phyloP scores from a whole-genome alignment of 441 rosid genomes.

The Adansonia gregorii region DNA sequence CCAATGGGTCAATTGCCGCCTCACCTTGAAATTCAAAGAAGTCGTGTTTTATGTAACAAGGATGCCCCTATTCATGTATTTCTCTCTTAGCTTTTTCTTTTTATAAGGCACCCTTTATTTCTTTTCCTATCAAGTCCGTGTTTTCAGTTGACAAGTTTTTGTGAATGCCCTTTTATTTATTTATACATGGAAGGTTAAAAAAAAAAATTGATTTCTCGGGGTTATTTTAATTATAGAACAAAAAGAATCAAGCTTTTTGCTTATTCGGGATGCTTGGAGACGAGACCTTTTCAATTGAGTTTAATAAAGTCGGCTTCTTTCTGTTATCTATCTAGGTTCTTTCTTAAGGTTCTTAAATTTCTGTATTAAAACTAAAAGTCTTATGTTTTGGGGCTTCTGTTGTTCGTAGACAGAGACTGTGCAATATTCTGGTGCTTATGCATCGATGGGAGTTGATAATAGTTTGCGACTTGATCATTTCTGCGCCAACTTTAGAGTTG shows the following conservation, averaged over 20 bases:
- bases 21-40: constrained; percentile 60
- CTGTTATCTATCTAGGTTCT: neutral
- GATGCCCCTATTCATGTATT: constrained; percentile 73
- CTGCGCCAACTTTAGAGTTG: constrained; percentile 58
- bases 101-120: neutral
- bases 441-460: constrained; percentile 69
- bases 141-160: neutral
- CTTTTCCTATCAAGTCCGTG: neutral
- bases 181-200: neutral
- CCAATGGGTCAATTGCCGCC: constrained; percentile 68
- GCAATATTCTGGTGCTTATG: constrained; percentile 77
- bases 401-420: constrained; percentile 60
- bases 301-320: neutral
- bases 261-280: constrained; percentile 3
- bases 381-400: constrained; percentile 26
- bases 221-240: neutral
- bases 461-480: constrained; percentile 57
- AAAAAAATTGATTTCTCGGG: neutral
- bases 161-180: neutral
- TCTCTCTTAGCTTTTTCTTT: constrained; percentile 1
- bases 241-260: neutral
- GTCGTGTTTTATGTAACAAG: constrained; percentile 61
- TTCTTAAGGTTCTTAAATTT: neutral
- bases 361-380: constrained; percentile 14
- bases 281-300: neutral